Evolutionary conservation across 306 rosid genomes (phyloP).

Genomic region (Psophocarpus tetragonolobus): DNA sequence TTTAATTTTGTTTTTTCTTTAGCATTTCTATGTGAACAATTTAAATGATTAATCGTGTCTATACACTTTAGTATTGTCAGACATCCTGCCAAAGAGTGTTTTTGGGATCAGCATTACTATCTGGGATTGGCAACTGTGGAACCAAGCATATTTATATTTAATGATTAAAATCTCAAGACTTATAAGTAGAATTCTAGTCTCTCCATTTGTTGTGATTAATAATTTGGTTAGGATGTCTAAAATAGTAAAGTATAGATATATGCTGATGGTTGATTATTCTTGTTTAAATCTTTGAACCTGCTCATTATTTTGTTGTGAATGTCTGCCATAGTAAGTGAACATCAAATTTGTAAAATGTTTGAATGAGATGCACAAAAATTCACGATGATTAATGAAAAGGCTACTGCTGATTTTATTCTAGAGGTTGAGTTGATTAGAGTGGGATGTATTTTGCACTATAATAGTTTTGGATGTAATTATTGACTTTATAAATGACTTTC

Average conservation of each 20-base stretch:
- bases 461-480: not conserved
- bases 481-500: not conserved
- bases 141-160: not conserved
- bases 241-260: not conserved
- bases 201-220: not conserved
- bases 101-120: not conserved
- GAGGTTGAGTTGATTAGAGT: not conserved
- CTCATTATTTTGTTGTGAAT: not conserved
- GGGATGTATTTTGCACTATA: not conserved
- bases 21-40: not conserved
- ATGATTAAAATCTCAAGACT: not conserved
- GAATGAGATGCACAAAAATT: not conserved
- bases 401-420: not conserved
- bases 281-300: not conserved
- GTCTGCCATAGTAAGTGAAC: not conserved
- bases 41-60: not conserved
- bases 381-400: not conserved
- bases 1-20: too few species aligned
- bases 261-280: not conserved
- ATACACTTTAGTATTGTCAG: not conserved
- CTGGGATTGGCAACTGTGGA: not conserved
- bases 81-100: not conserved
- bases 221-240: not conserved
- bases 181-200: not conserved
- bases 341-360: not conserved